Base-by-base conservation (phyloP, 108 stramenopile genomes). In the Ochromonas danica region DNA sequence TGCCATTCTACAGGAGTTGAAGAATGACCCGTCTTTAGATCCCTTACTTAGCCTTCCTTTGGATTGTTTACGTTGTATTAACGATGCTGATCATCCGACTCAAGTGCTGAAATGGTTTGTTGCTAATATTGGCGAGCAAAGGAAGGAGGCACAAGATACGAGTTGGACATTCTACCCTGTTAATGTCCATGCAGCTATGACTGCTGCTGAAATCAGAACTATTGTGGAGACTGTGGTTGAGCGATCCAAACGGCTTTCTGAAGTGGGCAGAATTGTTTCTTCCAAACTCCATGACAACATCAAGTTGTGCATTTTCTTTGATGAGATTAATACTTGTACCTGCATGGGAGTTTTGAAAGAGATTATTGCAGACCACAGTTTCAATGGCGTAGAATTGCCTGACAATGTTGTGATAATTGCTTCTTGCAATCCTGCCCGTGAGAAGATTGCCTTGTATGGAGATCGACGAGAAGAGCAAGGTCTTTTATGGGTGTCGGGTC, bases 281-380 rank as follows among this genome's bases (percentile, higher is more conserved):
- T 57, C 51, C 22, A 22, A 10, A 57, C 10, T 22, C 14, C 67
- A 70, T 38, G 67, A 14, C 22, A 10, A 31, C 10, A 31, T 17
- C 67, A 70, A 70, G 36, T 17, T 70, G 10, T 70, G 40, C 74
- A 81, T 77, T 10, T 43, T 39, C 67, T 40, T 81, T n/a, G 74
- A 77, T 43, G 74, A 81, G 39, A 57, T 81, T n/a, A 81, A 81
- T 61, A 71, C 81, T 39, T 77, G 39, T 61, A 77, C 27, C 28
- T 77, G 74, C 40, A 71, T 81, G 36, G 74, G 81, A 0, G 57
- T 81, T 1, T 81, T 81, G 70, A 81, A 81, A 71, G 74, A 81
- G 39, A 81, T 81, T 2, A 40, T 81, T 1, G 61, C 51, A 42
- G 81, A 81, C 35, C 10, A 60, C 39, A 43, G 36, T 1, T 3